Conservation (phyloP, 805 yeast genomes). For the Yamadazyma takamatsuzukensis region DNA sequence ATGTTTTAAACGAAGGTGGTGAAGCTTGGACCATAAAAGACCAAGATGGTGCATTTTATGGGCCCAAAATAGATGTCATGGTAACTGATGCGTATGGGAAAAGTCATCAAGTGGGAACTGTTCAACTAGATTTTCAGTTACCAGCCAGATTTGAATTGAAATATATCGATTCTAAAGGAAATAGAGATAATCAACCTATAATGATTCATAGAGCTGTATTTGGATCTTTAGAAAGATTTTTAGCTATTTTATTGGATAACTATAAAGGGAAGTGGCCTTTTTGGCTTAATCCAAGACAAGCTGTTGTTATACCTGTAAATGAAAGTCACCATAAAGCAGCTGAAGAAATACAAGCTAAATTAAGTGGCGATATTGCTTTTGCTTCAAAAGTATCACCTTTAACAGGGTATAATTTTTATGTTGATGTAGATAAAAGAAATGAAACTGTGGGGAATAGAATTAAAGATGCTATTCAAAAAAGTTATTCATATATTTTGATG, state of each 20-base stretch:
- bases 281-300: constrained; percentile 94
- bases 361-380: constrained; percentile 43
- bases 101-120: constrained; percentile 90
- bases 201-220: constrained; percentile 94
- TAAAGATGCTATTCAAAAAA: constrained; percentile 69
- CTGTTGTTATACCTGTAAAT: constrained; percentile 76
- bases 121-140: constrained; percentile 91
- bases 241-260: constrained; percentile 88
- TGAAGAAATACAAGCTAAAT: constrained; percentile 35
- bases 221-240: constrained; percentile 89
- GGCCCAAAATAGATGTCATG: constrained; percentile 90
- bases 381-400: constrained; percentile 47
- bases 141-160: constrained; percentile 79
- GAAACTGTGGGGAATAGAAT: constrained; percentile 81
- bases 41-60: constrained; percentile 98
- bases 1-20: constrained; percentile 51
- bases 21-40: constrained; percentile 71
- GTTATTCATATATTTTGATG: constrained; percentile 76
- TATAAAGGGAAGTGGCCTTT: constrained; percentile 95
- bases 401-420: constrained; percentile 58
- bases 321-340: constrained; percentile 58
- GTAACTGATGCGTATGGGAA: constrained; percentile 77
- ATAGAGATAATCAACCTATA: constrained; percentile 66
- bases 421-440: constrained; percentile 69
- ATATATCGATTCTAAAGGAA: constrained; percentile 53